Evolutionary conservation across 1,284 basidiomycete species (phyloP), one percentile per base, ranked within the genome.

Genomic region (Polyporus tsugae): DNA sequence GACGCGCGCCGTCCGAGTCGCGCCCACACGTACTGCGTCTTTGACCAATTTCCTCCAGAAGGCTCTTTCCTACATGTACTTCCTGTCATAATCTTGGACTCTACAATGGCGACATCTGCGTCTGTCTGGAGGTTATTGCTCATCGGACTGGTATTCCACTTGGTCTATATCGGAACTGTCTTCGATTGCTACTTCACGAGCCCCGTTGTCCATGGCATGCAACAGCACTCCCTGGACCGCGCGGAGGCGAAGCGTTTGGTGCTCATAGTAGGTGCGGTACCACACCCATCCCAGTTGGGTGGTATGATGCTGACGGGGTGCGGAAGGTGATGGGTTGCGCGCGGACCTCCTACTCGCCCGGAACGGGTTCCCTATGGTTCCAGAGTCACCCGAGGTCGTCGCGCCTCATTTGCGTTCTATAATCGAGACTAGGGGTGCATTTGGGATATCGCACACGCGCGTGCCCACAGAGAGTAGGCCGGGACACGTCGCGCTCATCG

Each of bases 171-270:
- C 70, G 84, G 86, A 66, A 89, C 91, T 33, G 89, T 96, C 39
- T 97, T 96, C 79, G 94, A 96, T 80, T 95, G 95, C 79, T 96
- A 97, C 79, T 97, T 97, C 75, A 93, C 89, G 29, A 92, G 90
- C 70, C 91, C 92, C 0, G 91, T 93, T 6, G 90, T 92, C 33
- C 85, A 88, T 84, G 92, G 92, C 62, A 93, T 92, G 91, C 77
- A 82, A 72, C 86, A 84, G 60, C 85, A 88, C 75, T 83, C 81
- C 15, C 77, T 85, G 1, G 78, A 78, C 19, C 70, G 74, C 6
- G 82, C 85, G 46, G 85, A 88, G 68, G 89, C 94, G 4, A 91
- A 92, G 73, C 85, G 95, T 1, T 83, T 95, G 25, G 93, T 95
- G 6, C 86, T 96, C 38, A 91, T 96, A 71, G 89, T 95, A 49